These are phyloP conservation scores for Ophiostoma australiae DNA, from an alignment of 2,329 filamentous ascomycete species.

Conservation along the genomic window DNA sequence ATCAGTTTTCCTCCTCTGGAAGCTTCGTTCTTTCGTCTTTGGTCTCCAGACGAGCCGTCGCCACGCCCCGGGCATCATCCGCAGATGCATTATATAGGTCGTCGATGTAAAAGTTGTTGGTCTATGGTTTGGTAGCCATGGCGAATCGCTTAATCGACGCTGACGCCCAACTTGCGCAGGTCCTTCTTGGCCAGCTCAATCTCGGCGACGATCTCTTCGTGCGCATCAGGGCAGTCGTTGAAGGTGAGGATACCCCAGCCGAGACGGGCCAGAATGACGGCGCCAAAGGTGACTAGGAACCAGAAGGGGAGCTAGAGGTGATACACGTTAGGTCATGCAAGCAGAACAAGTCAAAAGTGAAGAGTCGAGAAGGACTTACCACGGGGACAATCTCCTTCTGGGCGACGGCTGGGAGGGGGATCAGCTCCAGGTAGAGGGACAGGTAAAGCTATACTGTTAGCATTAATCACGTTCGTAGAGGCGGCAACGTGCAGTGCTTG, in stretches of 20 bases:
- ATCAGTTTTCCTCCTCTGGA: background rate
- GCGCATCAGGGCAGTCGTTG: slow-evolving; percentile 88
- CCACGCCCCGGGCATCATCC: background rate
- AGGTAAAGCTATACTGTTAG: slow-evolving; percentile 71
- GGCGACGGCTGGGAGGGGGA: slow-evolving; percentile 71
- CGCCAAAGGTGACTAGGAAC: slow-evolving; percentile 83
- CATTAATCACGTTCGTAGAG: background rate
- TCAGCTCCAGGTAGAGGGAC: slow-evolving; percentile 73
- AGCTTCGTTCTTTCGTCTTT: background rate
- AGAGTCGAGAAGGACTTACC: slow-evolving; percentile 49
- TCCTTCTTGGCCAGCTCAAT: slow-evolving; percentile 73
- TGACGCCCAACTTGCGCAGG: slow-evolving; percentile 67
- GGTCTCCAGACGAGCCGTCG: background rate
- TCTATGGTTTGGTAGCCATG: background rate
- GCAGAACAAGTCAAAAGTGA: background rate
- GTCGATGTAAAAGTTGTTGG: background rate
- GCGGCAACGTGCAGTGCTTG: background rate
- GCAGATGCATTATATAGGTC: background rate
- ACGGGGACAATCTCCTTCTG: slow-evolving; percentile 85
- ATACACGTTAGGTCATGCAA: background rate
- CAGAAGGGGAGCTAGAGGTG: slow-evolving; percentile 79
- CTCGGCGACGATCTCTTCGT: slow-evolving; percentile 82
- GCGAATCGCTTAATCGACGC: slow-evolving; percentile 57
- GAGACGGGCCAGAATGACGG: slow-evolving; percentile 85
- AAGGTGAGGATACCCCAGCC: slow-evolving; percentile 92